phyloP scores from a whole-genome alignment of 345 rosid species.

The Citrus hindsii region DNA sequence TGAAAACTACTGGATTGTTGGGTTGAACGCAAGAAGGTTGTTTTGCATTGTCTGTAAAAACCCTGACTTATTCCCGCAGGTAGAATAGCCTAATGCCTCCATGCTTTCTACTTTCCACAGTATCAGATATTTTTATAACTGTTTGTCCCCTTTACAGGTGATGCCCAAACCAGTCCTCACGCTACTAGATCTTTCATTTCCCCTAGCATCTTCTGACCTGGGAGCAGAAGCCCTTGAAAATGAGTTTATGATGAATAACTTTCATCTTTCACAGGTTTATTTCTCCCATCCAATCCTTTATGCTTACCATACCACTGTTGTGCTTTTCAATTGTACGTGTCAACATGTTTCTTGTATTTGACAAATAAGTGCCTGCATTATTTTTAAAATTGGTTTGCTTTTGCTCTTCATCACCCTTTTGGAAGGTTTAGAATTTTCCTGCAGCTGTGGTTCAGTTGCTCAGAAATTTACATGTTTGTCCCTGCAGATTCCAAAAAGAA shows the following conservation, averaged over 20 bases:
- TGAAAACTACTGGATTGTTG: conserved; percentile 90
- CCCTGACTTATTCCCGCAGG: conserved; percentile 81
- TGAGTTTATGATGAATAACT: conserved; percentile 71
- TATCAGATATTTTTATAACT: background rate
- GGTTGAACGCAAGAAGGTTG: conserved; percentile 63
- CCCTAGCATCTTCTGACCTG: conserved; percentile 88
- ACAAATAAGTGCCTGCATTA: background rate
- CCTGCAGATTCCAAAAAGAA: conserved; percentile 61
- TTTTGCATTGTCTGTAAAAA: conserved; percentile 70
- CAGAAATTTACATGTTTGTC: background rate
- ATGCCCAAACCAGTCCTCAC: conserved; percentile 85
- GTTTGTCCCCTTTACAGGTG: conserved; percentile 49
- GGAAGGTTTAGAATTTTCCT: conserved; percentile 1
- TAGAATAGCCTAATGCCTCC: conserved; percentile 19
- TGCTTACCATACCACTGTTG: background rate
- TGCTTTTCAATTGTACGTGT: background rate
- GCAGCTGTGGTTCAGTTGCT: background rate
- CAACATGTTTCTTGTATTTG: background rate
- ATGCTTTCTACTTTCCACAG: conserved; percentile 2
- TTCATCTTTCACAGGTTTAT: conserved; percentile 65
- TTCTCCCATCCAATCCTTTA: background rate
- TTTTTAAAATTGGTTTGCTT: conserved; percentile 1
- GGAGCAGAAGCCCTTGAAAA: conserved; percentile 92
- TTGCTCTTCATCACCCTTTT: background rate
- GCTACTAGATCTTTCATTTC: conserved; percentile 59